Conservation (phyloP, 2,329 filamentous ascomycete species). For the Rhynchosporium graminicola region DNA sequence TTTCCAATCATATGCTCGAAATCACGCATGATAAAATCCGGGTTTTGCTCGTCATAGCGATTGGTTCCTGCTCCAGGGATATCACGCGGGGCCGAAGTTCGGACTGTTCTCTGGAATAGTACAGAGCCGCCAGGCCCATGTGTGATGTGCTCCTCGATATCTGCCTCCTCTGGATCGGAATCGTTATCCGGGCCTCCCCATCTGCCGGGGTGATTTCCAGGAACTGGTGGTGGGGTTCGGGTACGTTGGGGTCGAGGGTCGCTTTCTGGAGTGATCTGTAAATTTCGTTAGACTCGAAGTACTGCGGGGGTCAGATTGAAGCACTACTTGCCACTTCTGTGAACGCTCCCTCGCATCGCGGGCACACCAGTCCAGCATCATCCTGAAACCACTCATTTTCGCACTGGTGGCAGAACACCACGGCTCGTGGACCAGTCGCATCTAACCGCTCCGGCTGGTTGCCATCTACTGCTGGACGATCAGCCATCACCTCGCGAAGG, state of each 20-base stretch:
- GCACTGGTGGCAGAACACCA: constrained; percentile 86
- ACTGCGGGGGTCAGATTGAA: neutral
- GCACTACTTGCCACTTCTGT: constrained; percentile 77
- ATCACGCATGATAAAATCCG: constrained; percentile 39
- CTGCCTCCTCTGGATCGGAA: constrained; percentile 60
- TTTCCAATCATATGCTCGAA: constrained; percentile 50
- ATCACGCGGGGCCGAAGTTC: constrained; percentile 21
- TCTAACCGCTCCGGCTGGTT: constrained; percentile 47
- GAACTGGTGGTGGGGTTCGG: neutral
- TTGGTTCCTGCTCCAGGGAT: constrained; percentile 17
- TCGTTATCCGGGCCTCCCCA: constrained; percentile 40
- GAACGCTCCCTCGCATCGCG: constrained; percentile 74
- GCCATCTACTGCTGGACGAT: constrained; percentile 15
- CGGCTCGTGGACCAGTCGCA: constrained; percentile 58
- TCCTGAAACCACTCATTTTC: constrained; percentile 77
- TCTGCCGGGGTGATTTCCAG: constrained; percentile 14
- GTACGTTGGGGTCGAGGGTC: constrained; percentile 57
- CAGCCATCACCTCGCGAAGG: constrained; percentile 46
- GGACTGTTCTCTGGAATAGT: constrained; percentile 36
- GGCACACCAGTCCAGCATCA: constrained; percentile 69
- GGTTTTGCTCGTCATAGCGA: constrained; percentile 23
- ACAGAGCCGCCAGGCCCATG: constrained; percentile 37
- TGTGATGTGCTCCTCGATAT: constrained; percentile 53
- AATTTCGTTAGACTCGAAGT: constrained; percentile 37
- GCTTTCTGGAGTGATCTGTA: constrained; percentile 54